These are phyloP conservation scores for Drosera spatulata DNA, from an alignment of 179 eudicot species.

Conservation along the genomic window DNA sequence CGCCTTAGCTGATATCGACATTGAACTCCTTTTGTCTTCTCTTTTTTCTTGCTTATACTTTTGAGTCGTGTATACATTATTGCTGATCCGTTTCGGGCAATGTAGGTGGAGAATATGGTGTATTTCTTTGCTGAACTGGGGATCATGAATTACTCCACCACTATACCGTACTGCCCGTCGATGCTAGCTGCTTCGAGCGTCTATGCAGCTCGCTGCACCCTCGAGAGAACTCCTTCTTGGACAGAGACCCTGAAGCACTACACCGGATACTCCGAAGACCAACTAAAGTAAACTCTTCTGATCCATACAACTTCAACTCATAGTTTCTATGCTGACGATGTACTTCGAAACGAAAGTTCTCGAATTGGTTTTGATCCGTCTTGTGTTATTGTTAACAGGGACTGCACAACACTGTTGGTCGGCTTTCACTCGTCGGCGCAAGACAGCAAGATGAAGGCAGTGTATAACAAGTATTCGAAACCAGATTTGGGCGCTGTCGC, in stretches of 20 bases:
- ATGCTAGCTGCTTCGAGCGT: conserved; percentile 81
- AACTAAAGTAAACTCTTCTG: conserved; percentile 26
- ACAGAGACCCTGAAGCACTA: conserved; percentile 57
- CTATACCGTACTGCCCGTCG: conserved; percentile 42
- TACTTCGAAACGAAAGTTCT: background rate
- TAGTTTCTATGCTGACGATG: background rate
- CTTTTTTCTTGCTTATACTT: background rate
- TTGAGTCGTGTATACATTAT: no score
- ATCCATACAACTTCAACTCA: background rate
- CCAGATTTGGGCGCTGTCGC: conserved; percentile 54
- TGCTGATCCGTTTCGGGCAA: background rate
- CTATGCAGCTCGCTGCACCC: conserved; percentile 44
- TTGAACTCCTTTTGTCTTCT: background rate
- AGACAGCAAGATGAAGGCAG: conserved; percentile 50
- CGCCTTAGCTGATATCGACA: no score
- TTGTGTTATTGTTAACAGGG: conserved; percentile 20
- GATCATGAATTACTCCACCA: conserved; percentile 33
- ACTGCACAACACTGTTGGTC: conserved; percentile 53
- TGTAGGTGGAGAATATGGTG: conserved; percentile 70
- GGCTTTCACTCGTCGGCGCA: conserved; percentile 26
- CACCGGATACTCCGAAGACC: conserved; percentile 55
- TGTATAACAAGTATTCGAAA: conserved; percentile 40
- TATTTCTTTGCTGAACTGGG: conserved; percentile 72
- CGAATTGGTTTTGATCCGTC: no score
- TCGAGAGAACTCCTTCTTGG: conserved; percentile 52